Evolutionary conservation across 1,139 yeast species (phyloP).

Genomic region (Ashbya aceris): DNA sequence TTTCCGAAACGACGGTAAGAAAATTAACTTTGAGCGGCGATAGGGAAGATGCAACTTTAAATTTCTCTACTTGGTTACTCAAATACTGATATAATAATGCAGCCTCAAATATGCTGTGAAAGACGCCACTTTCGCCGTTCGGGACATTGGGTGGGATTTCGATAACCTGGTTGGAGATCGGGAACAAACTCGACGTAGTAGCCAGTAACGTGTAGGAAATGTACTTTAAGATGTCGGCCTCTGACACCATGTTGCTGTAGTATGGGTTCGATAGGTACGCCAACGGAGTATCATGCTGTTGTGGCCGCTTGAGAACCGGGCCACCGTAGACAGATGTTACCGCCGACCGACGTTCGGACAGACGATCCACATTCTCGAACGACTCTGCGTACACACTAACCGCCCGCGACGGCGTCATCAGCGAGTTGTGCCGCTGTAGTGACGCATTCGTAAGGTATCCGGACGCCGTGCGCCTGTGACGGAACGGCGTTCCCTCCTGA

Average conservation of each 20-base stretch:
- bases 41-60: slow-evolving; percentile 25
- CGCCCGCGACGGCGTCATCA: slow-evolving; percentile 13
- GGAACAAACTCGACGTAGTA: slow-evolving; percentile 54
- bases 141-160: slow-evolving; percentile 46
- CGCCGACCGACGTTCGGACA: slow-evolving; percentile 31
- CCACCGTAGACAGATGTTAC: slow-evolving; percentile 19
- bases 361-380: slow-evolving; percentile 30
- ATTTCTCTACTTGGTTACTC: slow-evolving; percentile 28
- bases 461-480: neutral
- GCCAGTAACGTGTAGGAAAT: slow-evolving; percentile 66
- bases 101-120: slow-evolving; percentile 59
- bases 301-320: slow-evolving; percentile 5
- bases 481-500: slow-evolving; percentile 6
- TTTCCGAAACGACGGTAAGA: slow-evolving; percentile 44
- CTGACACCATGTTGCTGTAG: slow-evolving; percentile 31
- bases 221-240: slow-evolving; percentile 45
- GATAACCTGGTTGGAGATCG: slow-evolving; percentile 34
- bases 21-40: slow-evolving; percentile 62
- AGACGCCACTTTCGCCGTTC: slow-evolving; percentile 47
- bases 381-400: slow-evolving; percentile 30
- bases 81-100: slow-evolving; percentile 56
- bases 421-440: slow-evolving; percentile 14
- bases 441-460: slow-evolving; percentile 11
- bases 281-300: slow-evolving; percentile 13
- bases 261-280: slow-evolving; percentile 25